phyloP scores from a whole-genome alignment of 805 yeast genomes.

The Wickerhamomyces silvicola region DNA sequence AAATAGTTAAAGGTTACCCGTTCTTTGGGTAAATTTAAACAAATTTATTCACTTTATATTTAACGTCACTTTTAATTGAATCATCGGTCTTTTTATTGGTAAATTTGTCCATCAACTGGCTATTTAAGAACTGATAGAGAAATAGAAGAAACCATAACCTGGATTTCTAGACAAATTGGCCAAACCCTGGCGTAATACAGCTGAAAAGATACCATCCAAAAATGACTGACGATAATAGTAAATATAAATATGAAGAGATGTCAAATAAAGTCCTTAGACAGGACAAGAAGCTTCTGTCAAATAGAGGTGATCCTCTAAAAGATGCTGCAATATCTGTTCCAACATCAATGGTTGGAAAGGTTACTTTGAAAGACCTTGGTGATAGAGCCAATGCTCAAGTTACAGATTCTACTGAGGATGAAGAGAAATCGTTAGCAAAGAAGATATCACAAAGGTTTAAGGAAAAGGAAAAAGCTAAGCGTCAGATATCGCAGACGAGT shows the following conservation, averaged over 20 bases:
- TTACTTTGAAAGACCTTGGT: slow-evolving; percentile 71
- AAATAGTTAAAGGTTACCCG: not conserved
- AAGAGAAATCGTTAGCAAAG: slow-evolving; percentile 15
- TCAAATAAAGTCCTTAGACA: slow-evolving; percentile 64
- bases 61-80: too few species aligned
- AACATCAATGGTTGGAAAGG: slow-evolving; percentile 61
- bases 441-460: slow-evolving; percentile 14
- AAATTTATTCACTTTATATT: too few species aligned
- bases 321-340: slow-evolving; percentile 59
- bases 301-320: slow-evolving; percentile 29
- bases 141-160: too few species aligned
- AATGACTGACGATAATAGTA: slow-evolving; percentile 18
- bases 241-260: slow-evolving; percentile 65
- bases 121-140: too few species aligned
- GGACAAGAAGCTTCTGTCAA: slow-evolving; percentile 46
- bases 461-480: slow-evolving; percentile 14
- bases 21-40: not conserved
- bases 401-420: slow-evolving; percentile 9
- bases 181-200: not conserved
- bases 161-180: not conserved
- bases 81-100: too few species aligned
- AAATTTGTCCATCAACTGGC: too few species aligned
- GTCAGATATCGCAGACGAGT: slow-evolving; percentile 4
- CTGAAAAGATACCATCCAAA: not conserved
- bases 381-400: slow-evolving; percentile 19